Evolutionary conservation across 495 filamentous ascomycete species (phyloP).

Genomic region (Neurospora sp.): DNA sequence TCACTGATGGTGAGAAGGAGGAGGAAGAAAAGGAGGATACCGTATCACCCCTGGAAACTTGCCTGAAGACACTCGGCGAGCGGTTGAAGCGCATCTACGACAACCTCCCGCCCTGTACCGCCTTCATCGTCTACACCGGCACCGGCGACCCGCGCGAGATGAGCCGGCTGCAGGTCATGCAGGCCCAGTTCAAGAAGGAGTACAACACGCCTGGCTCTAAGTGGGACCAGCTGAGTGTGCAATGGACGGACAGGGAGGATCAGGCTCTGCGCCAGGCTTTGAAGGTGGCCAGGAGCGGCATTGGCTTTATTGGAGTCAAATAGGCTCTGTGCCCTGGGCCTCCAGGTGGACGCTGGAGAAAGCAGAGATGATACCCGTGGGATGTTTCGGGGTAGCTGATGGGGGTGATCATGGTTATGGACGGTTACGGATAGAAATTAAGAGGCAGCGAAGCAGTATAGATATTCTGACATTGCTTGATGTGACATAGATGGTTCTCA

Average conservation of each 20-base stretch:
- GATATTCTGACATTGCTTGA: background rate
- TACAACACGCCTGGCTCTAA: conserved; percentile 58
- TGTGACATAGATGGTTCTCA: background rate
- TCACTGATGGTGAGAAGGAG: background rate
- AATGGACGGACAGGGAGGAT: conserved; percentile 86
- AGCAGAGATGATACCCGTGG: background rate
- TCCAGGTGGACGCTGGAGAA: background rate
- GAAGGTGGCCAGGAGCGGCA: conserved; percentile 57
- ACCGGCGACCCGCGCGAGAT: conserved; percentile 80
- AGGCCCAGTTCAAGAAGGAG: conserved; percentile 64
- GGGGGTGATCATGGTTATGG: background rate
- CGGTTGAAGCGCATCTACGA: conserved; percentile 64
- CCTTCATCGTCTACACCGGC: conserved; percentile 80
- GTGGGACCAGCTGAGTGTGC: conserved; percentile 78
- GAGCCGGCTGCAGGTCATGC: conserved; percentile 59
- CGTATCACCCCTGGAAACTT: conserved; percentile 38
- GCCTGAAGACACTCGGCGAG: conserved; percentile 33
- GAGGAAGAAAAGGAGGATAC: conserved; percentile 5
- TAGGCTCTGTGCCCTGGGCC: conserved; percentile 10
- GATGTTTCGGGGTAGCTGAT: background rate
- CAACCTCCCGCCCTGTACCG: conserved; percentile 69
- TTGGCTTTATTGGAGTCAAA: conserved; percentile 78
- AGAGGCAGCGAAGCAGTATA: background rate
- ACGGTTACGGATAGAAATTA: background rate
- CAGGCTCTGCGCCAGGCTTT: conserved; percentile 66